Evolutionary conservation across 495 filamentous ascomycete species (phyloP), one percentile per base, ranked within the genome.

Genomic region (Penicillium subrubescens): DNA sequence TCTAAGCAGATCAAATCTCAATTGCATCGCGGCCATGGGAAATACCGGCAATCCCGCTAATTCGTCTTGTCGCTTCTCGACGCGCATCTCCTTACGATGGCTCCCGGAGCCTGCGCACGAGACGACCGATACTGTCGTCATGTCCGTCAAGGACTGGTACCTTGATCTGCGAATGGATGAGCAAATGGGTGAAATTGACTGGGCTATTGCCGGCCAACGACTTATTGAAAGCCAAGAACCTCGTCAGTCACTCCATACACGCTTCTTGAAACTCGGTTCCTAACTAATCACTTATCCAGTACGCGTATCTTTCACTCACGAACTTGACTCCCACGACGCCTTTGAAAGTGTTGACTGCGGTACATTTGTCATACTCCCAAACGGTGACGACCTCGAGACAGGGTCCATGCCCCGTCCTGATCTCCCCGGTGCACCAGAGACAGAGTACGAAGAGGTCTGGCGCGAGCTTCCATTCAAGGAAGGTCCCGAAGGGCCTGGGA

Each of bases 31-130:
- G 5, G 56, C 7, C 23, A 72, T 70, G 67, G 33, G 64, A 34
- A 52, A 39, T 46, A 8, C n/a, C 17, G 61, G 57, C 31, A 52
- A 52, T 25, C 46, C 61, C 1, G 19, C 52, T 8, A 37, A 37
- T 17, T 64, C 71, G 3, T 37, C 51, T 5, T 72, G 75, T 56
- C 74, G 75, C 33, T 72, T 79, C 58, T 80, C 77, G 19, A 78
- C 76, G 2, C 73, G 79, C n/a, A 73, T 82, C 48, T 81, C 78
- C 8, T 61, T 82, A 33, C 76, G 77, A 67, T 82, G 79, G 79
- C 71, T 74, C 11, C 76, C 79, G 8, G 75, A 76, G 31, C 66
- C 75, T 2, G 60, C 77, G 5, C 73, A 71, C 46, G 79, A 82
- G 61, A 78, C 71, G 29, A 82, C 78, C 31, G 78, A 82, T 37